Conservation (phyloP, 2,329 filamentous ascomycete species). For the Sphaerulina populicola region DNA sequence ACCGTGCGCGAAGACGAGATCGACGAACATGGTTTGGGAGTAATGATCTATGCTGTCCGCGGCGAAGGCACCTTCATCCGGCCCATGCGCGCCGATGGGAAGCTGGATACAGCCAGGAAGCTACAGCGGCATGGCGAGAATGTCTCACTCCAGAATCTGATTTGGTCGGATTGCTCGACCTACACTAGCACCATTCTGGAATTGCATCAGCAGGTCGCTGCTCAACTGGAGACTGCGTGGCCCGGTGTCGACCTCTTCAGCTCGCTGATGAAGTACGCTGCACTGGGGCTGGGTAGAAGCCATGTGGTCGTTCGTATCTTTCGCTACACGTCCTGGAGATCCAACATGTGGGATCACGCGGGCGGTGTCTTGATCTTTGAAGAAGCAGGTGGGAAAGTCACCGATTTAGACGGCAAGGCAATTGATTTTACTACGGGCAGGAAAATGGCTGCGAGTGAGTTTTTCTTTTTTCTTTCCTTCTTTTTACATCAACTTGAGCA, state of each 20-base stretch:
- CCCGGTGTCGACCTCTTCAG: slow-evolving; percentile 46
- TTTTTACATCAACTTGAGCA: no score
- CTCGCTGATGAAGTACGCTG: slow-evolving; percentile 40
- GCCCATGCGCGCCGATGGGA: slow-evolving; percentile 17
- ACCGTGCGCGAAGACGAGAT: slow-evolving; percentile 42
- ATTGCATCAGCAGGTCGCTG: slow-evolving; percentile 34
- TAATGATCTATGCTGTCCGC: slow-evolving; percentile 42
- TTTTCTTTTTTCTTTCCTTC: background rate
- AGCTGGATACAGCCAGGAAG: slow-evolving; percentile 14
- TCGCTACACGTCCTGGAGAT: slow-evolving; percentile 21
- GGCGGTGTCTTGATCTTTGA: slow-evolving; percentile 33
- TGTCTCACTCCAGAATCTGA: slow-evolving; percentile 29
- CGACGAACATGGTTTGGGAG: slow-evolving; percentile 41
- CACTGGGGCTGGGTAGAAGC: slow-evolving; percentile 19
- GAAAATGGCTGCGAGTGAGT: slow-evolving; percentile 22
- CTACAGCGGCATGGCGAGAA: slow-evolving; percentile 21
- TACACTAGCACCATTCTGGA: slow-evolving; percentile 36
- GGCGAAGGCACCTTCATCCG: slow-evolving; percentile 39
- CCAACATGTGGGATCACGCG: slow-evolving; percentile 48
- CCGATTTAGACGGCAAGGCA: slow-evolving; percentile 43
- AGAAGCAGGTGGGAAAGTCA: slow-evolving; percentile 41
- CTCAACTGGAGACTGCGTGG: slow-evolving; percentile 38
- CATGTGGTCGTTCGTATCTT: slow-evolving; percentile 22
- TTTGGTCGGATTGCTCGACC: slow-evolving; percentile 41
- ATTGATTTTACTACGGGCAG: slow-evolving; percentile 39